These are phyloP conservation scores for Grosmannia clavigera DNA, from an alignment of 2,329 filamentous ascomycete genomes.

Conservation along the genomic window DNA sequence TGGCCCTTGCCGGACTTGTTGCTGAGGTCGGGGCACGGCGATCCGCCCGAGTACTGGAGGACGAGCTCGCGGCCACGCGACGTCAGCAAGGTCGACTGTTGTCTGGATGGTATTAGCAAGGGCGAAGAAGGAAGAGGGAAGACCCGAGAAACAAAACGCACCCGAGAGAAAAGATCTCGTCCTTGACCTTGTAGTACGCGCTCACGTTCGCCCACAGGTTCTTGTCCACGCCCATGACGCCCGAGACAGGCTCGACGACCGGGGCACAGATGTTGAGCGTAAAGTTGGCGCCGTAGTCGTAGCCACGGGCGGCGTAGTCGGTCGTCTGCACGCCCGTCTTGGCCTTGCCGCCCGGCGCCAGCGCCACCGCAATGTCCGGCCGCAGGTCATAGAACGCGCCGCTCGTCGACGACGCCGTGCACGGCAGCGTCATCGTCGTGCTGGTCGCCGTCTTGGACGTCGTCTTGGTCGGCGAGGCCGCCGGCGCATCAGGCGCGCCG, in stretches of 20 bases:
- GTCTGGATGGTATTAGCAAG: constrained; percentile 23
- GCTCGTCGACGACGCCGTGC: constrained; percentile 42
- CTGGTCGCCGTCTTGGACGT: constrained; percentile 36
- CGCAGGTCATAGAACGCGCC: constrained; percentile 49
- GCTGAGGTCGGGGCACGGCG: constrained; percentile 48
- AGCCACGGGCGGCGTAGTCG: constrained; percentile 55
- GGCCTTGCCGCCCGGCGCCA: constrained; percentile 29
- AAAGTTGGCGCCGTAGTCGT: constrained; percentile 71
- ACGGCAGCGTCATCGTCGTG: constrained; percentile 32
- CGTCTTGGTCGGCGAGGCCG: constrained; percentile 12
- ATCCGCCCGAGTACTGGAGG: constrained; percentile 65
- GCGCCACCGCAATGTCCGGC: constrained; percentile 35
- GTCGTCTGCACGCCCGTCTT: constrained; percentile 28
- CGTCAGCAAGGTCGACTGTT: constrained; percentile 39
- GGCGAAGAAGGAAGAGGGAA: background rate
- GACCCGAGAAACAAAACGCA: constrained; percentile 26
- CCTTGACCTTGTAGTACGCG: constrained; percentile 59
- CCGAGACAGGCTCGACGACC: constrained; percentile 53
- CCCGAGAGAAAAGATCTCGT: constrained; percentile 64
- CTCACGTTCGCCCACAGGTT: constrained; percentile 59
- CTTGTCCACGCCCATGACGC: constrained; percentile 53
- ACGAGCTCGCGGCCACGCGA: constrained; percentile 63
- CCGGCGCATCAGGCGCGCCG: background rate
- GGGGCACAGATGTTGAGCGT: constrained; percentile 71
- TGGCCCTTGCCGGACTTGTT: constrained; percentile 20